phyloP scores from a whole-genome alignment of 2,329 filamentous ascomycete species.

The Botryosphaeria agaves region DNA sequence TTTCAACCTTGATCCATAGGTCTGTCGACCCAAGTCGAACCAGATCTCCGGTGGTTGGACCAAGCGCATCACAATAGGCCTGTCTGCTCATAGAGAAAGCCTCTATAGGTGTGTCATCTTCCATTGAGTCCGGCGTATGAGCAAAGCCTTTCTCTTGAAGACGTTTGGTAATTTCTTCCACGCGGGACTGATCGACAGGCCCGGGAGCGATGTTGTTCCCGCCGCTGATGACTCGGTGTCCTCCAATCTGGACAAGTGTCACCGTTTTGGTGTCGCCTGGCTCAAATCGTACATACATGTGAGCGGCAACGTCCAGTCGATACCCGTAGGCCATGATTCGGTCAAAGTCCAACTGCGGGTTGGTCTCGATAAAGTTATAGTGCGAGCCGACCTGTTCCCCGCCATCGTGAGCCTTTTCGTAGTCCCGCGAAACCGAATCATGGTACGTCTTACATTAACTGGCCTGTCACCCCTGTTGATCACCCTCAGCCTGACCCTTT shows the following conservation, averaged over 20 bases:
- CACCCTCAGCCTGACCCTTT: not conserved
- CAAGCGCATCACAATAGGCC: not conserved
- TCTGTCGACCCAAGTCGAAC: conserved; percentile 1
- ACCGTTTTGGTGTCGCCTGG: not conserved
- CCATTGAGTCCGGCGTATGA: conserved; percentile 1
- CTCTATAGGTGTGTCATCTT: conserved; percentile 1
- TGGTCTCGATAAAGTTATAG: not conserved
- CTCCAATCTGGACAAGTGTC: not conserved
- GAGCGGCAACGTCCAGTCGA: not conserved
- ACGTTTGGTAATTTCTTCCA: not conserved
- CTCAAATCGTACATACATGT: conserved; percentile 1
- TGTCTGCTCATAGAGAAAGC: not conserved
- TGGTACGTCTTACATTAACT: not conserved
- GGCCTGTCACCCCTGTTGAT: not conserved
- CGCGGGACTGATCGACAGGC: not conserved
- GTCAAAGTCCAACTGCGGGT: conserved; percentile 1
- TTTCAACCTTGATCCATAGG: not conserved
- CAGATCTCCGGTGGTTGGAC: not conserved
- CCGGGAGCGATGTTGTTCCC: not conserved
- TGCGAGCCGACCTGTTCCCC: not conserved
- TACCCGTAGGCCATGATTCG: not conserved
- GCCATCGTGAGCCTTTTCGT: not conserved
- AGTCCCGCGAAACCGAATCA: not conserved
- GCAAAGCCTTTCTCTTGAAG: conserved; percentile 2
- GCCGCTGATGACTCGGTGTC: not conserved